Percentiles rank a stretch among this genome's conserved stretches.
These are phyloP conservation scores for Tetrahymena elliotti DNA, from an alignment of 73 alveolate species.

Conservation along the genomic window DNA sequence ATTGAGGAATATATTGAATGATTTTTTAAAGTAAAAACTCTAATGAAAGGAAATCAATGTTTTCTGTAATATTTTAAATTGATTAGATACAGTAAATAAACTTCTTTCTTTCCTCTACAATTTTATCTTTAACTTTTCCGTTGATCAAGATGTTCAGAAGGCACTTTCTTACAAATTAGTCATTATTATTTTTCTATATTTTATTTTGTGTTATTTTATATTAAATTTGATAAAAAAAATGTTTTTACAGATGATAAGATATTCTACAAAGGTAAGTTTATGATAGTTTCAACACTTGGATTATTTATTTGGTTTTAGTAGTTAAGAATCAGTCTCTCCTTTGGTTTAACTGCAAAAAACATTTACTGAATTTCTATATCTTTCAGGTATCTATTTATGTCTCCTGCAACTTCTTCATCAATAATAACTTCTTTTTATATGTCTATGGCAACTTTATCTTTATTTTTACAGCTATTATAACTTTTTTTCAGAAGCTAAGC, in stretches of 20 bases:
- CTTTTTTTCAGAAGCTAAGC: not conserved
- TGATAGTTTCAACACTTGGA: not conserved
- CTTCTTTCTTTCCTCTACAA: not conserved
- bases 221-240: not conserved
- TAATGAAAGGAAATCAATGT: not conserved
- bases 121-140: not conserved
- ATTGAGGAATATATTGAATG: not conserved
- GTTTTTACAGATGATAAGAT: not conserved
- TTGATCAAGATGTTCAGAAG: not conserved
- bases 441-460: not conserved
- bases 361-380: not conserved
- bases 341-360: not conserved
- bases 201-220: not conserved
- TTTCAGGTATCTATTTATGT: not conserved
- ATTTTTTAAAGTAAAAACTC: not conserved
- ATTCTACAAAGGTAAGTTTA: not conserved
- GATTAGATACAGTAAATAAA: not conserved
- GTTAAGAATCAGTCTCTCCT: not conserved
- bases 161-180: not conserved
- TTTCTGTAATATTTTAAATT: not conserved
- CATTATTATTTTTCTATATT: not conserved
- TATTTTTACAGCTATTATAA: not conserved
- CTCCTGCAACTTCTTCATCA: not conserved
- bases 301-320: not conserved
- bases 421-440: not conserved